Base-by-base conservation (phyloP, 1,139 yeast species). In the Saccharomyces hybrid region DNA sequence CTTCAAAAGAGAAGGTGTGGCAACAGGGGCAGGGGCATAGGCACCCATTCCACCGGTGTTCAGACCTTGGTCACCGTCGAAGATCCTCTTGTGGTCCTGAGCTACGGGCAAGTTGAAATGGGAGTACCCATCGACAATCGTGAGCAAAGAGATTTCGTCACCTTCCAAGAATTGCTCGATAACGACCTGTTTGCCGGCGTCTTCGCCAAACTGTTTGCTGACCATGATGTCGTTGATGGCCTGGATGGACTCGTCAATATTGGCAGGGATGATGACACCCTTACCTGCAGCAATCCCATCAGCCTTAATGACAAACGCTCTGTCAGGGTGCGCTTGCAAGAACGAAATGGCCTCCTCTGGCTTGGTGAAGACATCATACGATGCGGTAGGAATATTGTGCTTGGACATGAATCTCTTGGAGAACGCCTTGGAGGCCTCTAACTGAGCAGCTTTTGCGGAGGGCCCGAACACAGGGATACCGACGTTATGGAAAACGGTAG, bases 21-120 rank as follows among this genome's bases (percentile, higher is more conserved):
- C 98, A 26, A 96, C 90, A 54, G 99, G 99, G 7, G 98, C 96
- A 50, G 99, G 99, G 3, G 98, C 95, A 68, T 95, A 95, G 16
- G 99, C 96, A 60, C 99, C 99, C 99, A 95, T 95, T 60, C 99
- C 99, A 62, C 99, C 99, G 52, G 99, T 95, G 75, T 95, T 95
- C 61, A 91, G 79, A 42, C 99, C 99, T 52, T 83, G 76, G 71
- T 95, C 99, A 58, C 91, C 93, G 66, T 95, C 90, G 55, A 96
- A 95, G 64, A 87, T 80, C 72, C 99, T 85, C 76, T 95, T 95
- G 74, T 95, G 99, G 70, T 95, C 99, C 74, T 95, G 99, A 32
- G 99, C 97, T 47, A 98, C 89, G 44, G 99, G 99, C 57, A 95
- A 80, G 70, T 89, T 93, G 71, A 84, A 82, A 68, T 85, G 85